Percentiles rank a stretch among this genome's conserved stretches.
phyloP scores from a whole-genome alignment of 2,329 filamentous ascomycete genomes.

The Grosmannia clavigera region DNA sequence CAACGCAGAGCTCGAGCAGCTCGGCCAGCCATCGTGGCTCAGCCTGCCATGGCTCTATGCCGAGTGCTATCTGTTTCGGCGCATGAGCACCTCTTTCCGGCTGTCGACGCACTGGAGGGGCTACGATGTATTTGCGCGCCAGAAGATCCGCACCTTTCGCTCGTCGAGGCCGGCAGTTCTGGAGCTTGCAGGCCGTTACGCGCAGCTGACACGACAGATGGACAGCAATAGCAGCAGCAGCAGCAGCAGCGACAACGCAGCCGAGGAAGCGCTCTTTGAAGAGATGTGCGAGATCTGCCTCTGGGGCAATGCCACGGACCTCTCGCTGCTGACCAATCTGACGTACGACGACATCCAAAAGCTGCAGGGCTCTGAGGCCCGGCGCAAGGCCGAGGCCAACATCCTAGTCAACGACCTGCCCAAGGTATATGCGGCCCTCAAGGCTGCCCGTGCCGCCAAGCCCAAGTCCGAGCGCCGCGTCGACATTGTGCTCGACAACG shows the following conservation, averaged over 20 bases:
- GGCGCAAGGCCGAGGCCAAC: constrained; percentile 80
- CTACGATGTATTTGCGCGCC: constrained; percentile 80
- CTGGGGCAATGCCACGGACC: constrained; percentile 93
- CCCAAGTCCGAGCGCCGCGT: constrained; percentile 51
- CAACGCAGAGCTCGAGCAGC: constrained; percentile 70
- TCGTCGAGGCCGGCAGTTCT: constrained; percentile 65
- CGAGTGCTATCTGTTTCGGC: constrained; percentile 92
- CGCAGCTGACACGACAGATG: constrained; percentile 54
- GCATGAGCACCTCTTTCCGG: constrained; percentile 67
- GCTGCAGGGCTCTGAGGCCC: constrained; percentile 76
- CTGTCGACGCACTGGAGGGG: constrained; percentile 71
- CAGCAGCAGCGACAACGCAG: constrained; percentile 38
- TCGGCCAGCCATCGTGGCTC: constrained; percentile 70
- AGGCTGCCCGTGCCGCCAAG: constrained; percentile 10
- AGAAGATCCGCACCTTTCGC: constrained; percentile 86
- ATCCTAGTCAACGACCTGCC: constrained; percentile 79
- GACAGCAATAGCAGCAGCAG: constrained; percentile 22
- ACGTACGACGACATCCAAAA: constrained; percentile 96
- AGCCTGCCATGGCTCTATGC: constrained; percentile 77
- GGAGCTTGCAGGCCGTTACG: constrained; percentile 29
- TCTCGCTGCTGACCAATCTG: constrained; percentile 79
- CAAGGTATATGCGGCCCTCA: constrained; percentile 17
- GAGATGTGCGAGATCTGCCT: constrained; percentile 96
- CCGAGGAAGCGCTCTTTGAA: constrained; percentile 67
- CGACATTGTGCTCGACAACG: constrained; percentile 93